Evolutionary conservation across 2,329 filamentous ascomycete species (phyloP).

Genomic region (Fusarium sp.): DNA sequence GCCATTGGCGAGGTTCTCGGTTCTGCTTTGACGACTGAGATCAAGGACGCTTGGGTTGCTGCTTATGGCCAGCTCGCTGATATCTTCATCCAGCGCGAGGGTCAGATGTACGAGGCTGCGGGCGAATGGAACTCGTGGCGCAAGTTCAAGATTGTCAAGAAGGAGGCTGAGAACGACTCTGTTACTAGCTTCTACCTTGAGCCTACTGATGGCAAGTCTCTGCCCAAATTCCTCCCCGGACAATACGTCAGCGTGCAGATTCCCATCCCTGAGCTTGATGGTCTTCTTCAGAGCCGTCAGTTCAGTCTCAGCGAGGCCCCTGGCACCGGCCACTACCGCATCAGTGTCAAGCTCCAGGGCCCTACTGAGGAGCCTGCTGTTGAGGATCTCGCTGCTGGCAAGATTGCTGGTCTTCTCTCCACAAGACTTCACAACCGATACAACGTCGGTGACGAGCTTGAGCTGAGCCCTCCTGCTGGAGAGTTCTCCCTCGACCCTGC

Average conservation of each 20-base stretch:
- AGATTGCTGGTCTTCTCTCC: constrained; percentile 59
- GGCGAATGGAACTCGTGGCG: constrained; percentile 59
- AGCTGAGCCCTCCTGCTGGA: constrained; percentile 64
- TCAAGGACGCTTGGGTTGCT: constrained; percentile 75
- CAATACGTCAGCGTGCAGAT: constrained; percentile 77
- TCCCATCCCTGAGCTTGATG: constrained; percentile 64
- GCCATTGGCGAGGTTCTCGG: constrained; percentile 76
- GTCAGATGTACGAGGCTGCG: constrained; percentile 64
- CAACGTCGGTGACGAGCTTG: constrained; percentile 61
- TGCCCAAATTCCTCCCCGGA: constrained; percentile 73
- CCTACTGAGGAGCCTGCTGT: constrained; percentile 38
- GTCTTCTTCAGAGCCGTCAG: constrained; percentile 75
- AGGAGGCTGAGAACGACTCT: constrained; percentile 66
- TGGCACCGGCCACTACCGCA: constrained; percentile 69
- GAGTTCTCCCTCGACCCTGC: constrained; percentile 69
- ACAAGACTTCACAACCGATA: constrained; percentile 61
- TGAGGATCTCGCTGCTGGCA: constrained; percentile 48
- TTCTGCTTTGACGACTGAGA: constrained; percentile 70
- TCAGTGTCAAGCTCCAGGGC: constrained; percentile 77
- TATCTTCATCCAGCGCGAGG: constrained; percentile 74
- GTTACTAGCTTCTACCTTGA: constrained; percentile 77
- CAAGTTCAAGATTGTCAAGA: constrained; percentile 65
- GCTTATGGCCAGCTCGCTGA: constrained; percentile 78
- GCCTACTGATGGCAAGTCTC: constrained; percentile 62
- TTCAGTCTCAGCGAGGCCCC: constrained; percentile 75